phyloP scores from a whole-genome alignment of 2,329 filamentous ascomycete genomes.

The Trichophaea hybrida region DNA sequence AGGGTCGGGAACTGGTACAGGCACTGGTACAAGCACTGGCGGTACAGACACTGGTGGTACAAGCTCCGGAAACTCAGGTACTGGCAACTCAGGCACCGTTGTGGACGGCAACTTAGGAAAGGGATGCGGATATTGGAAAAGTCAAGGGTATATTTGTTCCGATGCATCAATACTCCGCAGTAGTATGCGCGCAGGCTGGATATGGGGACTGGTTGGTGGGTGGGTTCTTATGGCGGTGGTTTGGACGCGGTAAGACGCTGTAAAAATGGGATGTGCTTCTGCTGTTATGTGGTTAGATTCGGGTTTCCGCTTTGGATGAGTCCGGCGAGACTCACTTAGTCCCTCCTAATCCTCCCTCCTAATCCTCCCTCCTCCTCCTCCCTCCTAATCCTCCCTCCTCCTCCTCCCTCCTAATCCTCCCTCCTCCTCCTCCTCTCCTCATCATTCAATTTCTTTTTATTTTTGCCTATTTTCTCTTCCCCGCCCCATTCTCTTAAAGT shows the following conservation, averaged over 20 bases:
- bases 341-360: not conserved
- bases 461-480: not conserved
- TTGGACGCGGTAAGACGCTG: not conserved
- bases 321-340: not conserved
- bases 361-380: not conserved
- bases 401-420: not conserved
- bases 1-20: not conserved
- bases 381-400: not conserved
- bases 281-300: not conserved
- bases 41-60: not conserved
- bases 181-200: not conserved
- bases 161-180: constrained; percentile 8
- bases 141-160: constrained; percentile 22
- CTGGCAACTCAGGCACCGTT: constrained; percentile 4
- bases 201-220: not conserved
- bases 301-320: not conserved
- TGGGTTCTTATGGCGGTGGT: not conserved
- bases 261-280: not conserved
- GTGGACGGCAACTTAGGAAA: constrained; percentile 8
- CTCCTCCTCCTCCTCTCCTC: not conserved
- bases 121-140: constrained; percentile 22
- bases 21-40: not conserved
- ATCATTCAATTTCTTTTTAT: not conserved
- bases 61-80: not conserved
- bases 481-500: not conserved